Evolutionary conservation across 2,329 filamentous ascomycete genomes (phyloP), one percentile per base, ranked within the genome.

Genomic region (Xylaria sp.): DNA sequence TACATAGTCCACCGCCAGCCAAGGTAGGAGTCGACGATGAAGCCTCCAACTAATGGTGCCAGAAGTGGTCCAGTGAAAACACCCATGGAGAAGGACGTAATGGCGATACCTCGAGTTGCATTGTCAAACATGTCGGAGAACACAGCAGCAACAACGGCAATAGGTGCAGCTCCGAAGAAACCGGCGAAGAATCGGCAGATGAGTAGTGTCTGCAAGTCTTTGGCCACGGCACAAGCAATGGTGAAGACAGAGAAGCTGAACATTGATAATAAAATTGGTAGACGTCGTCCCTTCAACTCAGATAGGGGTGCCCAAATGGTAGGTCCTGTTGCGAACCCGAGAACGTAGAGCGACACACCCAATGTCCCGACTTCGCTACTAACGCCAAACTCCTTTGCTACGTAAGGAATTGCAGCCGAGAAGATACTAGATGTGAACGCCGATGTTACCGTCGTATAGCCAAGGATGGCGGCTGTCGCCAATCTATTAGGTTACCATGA

Each of bases 1-100:
- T 91, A 93, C 81, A 90, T 86, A 4, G 90, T 92, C 91, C 91
- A 93, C 70, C 91, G 87, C 91, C 91, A 93, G 69, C 90, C 90
- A 35, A 91, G 84, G 75, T 88, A 80, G 6, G 86, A 88, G 25
- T 88, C 81, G 32, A 84, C 84, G 57, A 91, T 91, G 81, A 89
- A 93, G 21, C 90, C 90, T 60, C 91, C 91, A 59, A 92, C 86
- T 55, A 92, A 89, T 5, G 91, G 91, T 0, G 89, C 90, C 40
- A 92, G 79, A 27, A 92, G 82, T 0, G 91, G 91, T 5, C 90
- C 90, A 1, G 87, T 85, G 73, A 93, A 93, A 44, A 92, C 87
- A 16, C 84, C 84, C 82, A 89, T 86, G 51, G 86, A 84, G 77
- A 89, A 90, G 48, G 88, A 76, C 2, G 87, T 87, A 55, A 88